These are phyloP conservation scores for Rhizopogon roseolus DNA, from an alignment of 768 basidiomycete genomes.

Conservation along the genomic window DNA sequence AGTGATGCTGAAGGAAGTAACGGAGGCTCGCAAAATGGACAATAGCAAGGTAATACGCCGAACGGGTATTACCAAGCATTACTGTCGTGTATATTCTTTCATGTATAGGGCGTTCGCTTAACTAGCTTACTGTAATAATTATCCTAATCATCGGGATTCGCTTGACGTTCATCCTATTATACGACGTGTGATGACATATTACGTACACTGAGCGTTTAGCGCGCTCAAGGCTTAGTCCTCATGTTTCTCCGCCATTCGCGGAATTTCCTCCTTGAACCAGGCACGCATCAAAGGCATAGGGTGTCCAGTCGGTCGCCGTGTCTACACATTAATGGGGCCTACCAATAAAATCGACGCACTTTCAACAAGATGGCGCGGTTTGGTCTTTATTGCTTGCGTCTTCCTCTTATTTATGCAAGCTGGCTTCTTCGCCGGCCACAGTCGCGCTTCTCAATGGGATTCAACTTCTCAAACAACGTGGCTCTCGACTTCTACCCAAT, in stretches of 20 bases:
- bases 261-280: no score
- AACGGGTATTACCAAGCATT: no score
- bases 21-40: no score
- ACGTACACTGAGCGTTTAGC: background rate
- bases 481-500: constrained; percentile 14
- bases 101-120: no score
- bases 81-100: no score
- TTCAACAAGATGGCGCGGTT: constrained; percentile 20
- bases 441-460: constrained; percentile 1
- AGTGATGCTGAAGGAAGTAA: no score
- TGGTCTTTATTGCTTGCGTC: constrained; percentile 37
- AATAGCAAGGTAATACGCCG: no score
- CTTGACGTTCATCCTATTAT: no score
- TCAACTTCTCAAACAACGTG: constrained; percentile 5
- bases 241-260: no score
- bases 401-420: constrained; percentile 46
- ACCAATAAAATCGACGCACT: constrained; percentile 4
- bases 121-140: background rate
- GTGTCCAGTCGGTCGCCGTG: no score
- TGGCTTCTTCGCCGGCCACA: constrained; percentile 41
- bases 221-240: no score
- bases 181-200: background rate
- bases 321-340: constrained; percentile 15
- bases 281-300: no score
- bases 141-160: background rate